Evolutionary conservation across 1,284 basidiomycete species (phyloP).

Genomic region (Pseudozyma flocculosa): DNA sequence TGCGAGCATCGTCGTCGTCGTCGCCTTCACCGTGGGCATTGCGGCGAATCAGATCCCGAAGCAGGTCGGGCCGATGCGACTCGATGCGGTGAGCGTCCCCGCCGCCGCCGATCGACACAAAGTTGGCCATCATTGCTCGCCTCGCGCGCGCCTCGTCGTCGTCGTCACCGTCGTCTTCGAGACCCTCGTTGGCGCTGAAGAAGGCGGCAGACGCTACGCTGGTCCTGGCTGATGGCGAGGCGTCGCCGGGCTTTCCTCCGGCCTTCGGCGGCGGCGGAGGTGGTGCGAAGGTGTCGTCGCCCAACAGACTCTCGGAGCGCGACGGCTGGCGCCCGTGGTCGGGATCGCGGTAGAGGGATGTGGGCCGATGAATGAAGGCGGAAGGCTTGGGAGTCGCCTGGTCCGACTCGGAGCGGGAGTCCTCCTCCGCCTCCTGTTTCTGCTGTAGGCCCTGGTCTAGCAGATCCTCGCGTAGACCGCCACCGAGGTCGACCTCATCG

Average conservation of each 20-base stretch:
- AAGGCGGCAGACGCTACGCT: conserved; percentile 29
- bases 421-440: background rate
- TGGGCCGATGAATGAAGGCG: conserved; percentile 11
- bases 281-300: conserved; percentile 40
- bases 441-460: too few relatives aligned
- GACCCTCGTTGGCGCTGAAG: conserved; percentile 26
- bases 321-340: conserved; percentile 3
- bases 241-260: background rate
- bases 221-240: conserved; percentile 9
- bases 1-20: conserved; percentile 12
- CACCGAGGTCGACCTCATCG: conserved; percentile 5
- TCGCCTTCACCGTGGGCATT: conserved; percentile 1
- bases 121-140: conserved; percentile 6
- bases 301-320: conserved; percentile 14
- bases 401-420: background rate
- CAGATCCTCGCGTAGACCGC: too few relatives aligned
- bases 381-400: conserved; percentile 7
- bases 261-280: conserved; percentile 39
- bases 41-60: conserved; percentile 6
- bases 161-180: conserved; percentile 18
- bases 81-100: conserved; percentile 8
- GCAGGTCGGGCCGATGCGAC: conserved; percentile 35
- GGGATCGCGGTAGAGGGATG: conserved; percentile 17
- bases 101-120: conserved; percentile 10
- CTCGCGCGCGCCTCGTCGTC: conserved; percentile 20